These are phyloP conservation scores for Heritiera littoralis DNA, from an alignment of 345 rosid genomes.

Conservation along the genomic window DNA sequence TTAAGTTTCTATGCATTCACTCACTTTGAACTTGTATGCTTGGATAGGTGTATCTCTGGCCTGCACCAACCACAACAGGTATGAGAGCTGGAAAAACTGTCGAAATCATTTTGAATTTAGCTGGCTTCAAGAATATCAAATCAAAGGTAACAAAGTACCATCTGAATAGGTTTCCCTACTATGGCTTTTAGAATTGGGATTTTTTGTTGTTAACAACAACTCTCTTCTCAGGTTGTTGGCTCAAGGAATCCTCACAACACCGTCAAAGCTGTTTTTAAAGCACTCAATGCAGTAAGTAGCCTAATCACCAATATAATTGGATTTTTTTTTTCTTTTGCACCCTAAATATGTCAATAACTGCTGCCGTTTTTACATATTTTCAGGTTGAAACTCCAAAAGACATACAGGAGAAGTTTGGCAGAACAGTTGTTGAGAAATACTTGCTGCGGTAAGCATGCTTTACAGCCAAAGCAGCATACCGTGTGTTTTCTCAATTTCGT, in stretches of 20 bases:
- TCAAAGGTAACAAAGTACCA: constrained; percentile 63
- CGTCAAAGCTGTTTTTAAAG: constrained; percentile 87
- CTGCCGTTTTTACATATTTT: neutral
- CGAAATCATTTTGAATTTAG: neutral
- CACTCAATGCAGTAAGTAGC: constrained; percentile 84
- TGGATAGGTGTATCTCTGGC: constrained; percentile 82
- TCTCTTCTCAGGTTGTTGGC: constrained; percentile 65
- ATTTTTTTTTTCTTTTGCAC: neutral
- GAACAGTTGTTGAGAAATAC: constrained; percentile 87
- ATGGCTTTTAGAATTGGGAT: neutral
- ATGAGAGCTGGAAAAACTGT: constrained; percentile 94
- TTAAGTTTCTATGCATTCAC: neutral
- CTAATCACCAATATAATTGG: neutral
- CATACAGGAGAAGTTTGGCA: constrained; percentile 88
- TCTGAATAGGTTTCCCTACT: neutral
- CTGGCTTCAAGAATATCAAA: constrained; percentile 73
- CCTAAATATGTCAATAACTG: neutral
- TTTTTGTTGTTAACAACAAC: constrained; percentile 17
- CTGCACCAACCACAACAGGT: constrained; percentile 80
- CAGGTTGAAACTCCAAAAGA: constrained; percentile 97
- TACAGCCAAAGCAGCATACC: neutral
- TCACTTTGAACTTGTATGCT: constrained; percentile 13
- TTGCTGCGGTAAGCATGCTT: constrained; percentile 43
- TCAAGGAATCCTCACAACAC: constrained; percentile 96
- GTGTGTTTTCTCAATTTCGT: neutral